Evolutionary conservation across 257 asterid genomes (phyloP).

Genomic region (Cordia subcordata): DNA sequence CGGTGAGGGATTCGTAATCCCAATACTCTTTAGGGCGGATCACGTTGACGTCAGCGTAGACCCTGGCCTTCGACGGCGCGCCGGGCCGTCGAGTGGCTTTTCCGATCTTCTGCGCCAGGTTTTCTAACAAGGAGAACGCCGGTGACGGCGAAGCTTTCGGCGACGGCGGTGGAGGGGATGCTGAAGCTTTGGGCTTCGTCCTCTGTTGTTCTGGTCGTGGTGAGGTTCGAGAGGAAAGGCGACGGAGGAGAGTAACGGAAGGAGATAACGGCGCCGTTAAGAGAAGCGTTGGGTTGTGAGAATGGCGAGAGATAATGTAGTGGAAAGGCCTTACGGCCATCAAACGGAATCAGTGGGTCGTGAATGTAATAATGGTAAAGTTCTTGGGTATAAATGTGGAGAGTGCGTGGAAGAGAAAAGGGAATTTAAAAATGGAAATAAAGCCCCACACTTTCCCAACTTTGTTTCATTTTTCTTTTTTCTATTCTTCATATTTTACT

Average conservation of each 20-base stretch:
- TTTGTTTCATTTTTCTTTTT: background rate
- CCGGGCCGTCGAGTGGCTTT: slow-evolving; percentile 85
- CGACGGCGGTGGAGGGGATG: slow-evolving; percentile 15
- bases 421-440: too few relatives aligned
- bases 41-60: slow-evolving; percentile 58
- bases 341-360: background rate
- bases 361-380: too few relatives aligned
- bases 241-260: slow-evolving; percentile 29
- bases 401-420: background rate
- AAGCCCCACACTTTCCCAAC: too few relatives aligned
- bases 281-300: background rate
- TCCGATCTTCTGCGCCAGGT: slow-evolving; percentile 90
- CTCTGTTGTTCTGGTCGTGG: slow-evolving; percentile 1
- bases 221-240: slow-evolving; percentile 19
- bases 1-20: slow-evolving; percentile 68
- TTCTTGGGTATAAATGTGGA: background rate
- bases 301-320: slow-evolving; percentile 44
- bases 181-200: slow-evolving; percentile 8
- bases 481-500: slow-evolving; percentile 2
- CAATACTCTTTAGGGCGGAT: slow-evolving; percentile 63
- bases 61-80: slow-evolving; percentile 67
- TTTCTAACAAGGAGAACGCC: slow-evolving; percentile 24
- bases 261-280: slow-evolving; percentile 15
- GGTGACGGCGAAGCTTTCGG: slow-evolving; percentile 15
- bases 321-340: slow-evolving; percentile 89